Evolutionary conservation across 495 filamentous ascomycete genomes (phyloP).

Genomic region (Xylaria intraflava): DNA sequence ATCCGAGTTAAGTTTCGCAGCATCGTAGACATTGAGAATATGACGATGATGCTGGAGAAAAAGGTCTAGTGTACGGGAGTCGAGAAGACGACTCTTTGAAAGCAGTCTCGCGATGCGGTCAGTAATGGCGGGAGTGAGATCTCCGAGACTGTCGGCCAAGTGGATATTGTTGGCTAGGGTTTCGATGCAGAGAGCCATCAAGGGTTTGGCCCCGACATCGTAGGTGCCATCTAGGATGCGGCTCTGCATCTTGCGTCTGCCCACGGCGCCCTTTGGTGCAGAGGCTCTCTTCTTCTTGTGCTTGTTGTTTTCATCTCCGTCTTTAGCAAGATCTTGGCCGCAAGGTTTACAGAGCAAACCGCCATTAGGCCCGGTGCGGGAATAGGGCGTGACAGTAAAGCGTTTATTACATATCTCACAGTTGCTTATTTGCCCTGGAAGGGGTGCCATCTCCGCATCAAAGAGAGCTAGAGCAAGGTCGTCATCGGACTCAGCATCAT

Average conservation of each 20-base stretch:
- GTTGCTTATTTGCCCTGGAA: constrained; percentile 81
- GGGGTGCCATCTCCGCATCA: constrained; percentile 54
- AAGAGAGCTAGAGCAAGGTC: constrained; percentile 51
- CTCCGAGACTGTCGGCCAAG: constrained; percentile 76
- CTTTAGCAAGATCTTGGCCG: constrained; percentile 65
- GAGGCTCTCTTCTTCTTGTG: constrained; percentile 34
- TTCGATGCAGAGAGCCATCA: constrained; percentile 76
- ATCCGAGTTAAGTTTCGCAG: constrained; percentile 62
- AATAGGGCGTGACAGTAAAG: constrained; percentile 91
- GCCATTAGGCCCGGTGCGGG: constrained; percentile 69
- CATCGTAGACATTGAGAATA: constrained; percentile 71
- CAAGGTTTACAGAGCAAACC: constrained; percentile 81
- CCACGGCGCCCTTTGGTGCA: constrained; percentile 33
- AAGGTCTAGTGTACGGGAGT: constrained; percentile 61
- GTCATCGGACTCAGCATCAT: constrained; percentile 42
- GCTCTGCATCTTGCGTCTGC: constrained; percentile 67
- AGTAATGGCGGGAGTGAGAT: constrained; percentile 59
- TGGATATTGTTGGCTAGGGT: constrained; percentile 76
- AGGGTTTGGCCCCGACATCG: constrained; percentile 59
- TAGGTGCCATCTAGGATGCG: constrained; percentile 69
- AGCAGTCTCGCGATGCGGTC: constrained; percentile 74
- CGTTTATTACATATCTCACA: constrained; percentile 80
- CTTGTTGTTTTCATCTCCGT: constrained; percentile 59
- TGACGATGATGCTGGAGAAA: constrained; percentile 66
- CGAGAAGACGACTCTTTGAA: constrained; percentile 69